Conservation (phyloP, 2,329 filamentous ascomycete genomes). For the Penicillium sp. region DNA sequence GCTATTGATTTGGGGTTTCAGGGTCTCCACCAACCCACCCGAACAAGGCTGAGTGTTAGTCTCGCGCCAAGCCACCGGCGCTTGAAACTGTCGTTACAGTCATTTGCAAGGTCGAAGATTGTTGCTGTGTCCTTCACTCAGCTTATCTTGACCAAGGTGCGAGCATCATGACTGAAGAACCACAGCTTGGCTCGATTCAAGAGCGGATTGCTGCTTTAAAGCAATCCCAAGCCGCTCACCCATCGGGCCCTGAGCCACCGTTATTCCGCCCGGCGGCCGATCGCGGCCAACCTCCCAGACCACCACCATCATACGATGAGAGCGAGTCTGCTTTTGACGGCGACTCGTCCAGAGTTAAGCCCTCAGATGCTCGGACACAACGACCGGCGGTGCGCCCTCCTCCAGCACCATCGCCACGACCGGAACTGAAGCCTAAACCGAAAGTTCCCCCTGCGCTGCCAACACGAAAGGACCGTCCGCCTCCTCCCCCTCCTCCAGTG, state of each 20-base stretch:
- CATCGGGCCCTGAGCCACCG: slow-evolving; percentile 31
- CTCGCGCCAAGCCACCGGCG: slow-evolving; percentile 17
- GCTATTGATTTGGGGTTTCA: background rate
- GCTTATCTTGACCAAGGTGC: background rate
- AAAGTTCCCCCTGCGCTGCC: slow-evolving; percentile 48
- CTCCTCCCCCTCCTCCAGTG: slow-evolving; percentile 18
- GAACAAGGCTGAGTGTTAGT: background rate
- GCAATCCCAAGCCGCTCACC: slow-evolving; percentile 41
- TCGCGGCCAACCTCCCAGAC: slow-evolving; percentile 34
- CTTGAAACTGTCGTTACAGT: slow-evolving; percentile 23
- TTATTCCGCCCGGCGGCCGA: slow-evolving; percentile 24
- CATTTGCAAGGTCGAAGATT: slow-evolving; percentile 1
- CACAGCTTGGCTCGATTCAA: slow-evolving; percentile 45
- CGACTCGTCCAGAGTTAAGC: slow-evolving; percentile 31
- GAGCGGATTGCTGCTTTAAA: slow-evolving; percentile 49
- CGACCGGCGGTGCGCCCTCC: slow-evolving; percentile 26
- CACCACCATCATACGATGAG: slow-evolving; percentile 33
- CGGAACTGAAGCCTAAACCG: slow-evolving; percentile 28
- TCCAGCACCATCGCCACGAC: slow-evolving; percentile 18
- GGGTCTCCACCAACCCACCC: background rate
- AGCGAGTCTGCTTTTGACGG: slow-evolving; percentile 29
- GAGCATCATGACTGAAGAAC: slow-evolving; percentile 41
- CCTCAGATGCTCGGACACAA: slow-evolving; percentile 20
- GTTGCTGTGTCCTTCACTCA: slow-evolving; percentile 10
- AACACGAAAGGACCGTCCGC: slow-evolving; percentile 34